phyloP scores from a whole-genome alignment of 345 rosid genomes.

The Corchorus capsularis region DNA sequence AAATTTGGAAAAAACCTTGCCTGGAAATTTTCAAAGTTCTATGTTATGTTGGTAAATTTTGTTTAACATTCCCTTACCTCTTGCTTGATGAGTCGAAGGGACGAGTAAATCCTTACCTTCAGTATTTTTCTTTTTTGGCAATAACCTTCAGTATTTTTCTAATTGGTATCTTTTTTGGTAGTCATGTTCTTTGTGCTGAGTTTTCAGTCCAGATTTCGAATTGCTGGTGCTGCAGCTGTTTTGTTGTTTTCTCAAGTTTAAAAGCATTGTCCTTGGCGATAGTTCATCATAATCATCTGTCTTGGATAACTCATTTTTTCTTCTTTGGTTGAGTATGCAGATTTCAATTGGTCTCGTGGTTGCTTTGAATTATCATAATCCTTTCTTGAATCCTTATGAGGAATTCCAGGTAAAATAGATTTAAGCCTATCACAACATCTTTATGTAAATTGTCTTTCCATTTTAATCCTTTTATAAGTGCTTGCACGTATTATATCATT shows the following conservation, averaged over 20 bases:
- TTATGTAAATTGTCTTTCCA: background rate
- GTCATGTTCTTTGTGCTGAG: no score
- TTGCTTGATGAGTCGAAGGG: background rate
- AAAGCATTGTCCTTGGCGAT: background rate
- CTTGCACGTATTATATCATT: no score
- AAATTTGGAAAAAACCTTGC: background rate
- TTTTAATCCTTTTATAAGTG: background rate
- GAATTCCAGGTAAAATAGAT: conserved; percentile 76
- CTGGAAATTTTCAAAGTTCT: background rate
- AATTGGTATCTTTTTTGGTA: no score
- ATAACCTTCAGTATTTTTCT: no score
- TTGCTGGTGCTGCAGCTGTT: conserved; percentile 7
- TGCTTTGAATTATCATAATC: conserved; percentile 85
- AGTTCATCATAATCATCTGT: background rate
- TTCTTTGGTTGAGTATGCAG: conserved; percentile 44
- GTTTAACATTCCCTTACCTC: background rate
- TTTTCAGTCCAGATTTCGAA: background rate
- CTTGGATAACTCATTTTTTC: conserved; percentile 24
- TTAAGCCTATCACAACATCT: background rate
- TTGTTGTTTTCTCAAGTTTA: conserved; percentile 6
- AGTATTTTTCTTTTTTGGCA: no score
- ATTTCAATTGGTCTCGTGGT: conserved; percentile 87
- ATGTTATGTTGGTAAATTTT: background rate
- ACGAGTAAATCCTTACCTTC: background rate
- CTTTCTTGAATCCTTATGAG: conserved; percentile 83